Evolutionary conservation across 768 basidiomycete genomes (phyloP).

Genomic region (Filobasidium floriforme): DNA sequence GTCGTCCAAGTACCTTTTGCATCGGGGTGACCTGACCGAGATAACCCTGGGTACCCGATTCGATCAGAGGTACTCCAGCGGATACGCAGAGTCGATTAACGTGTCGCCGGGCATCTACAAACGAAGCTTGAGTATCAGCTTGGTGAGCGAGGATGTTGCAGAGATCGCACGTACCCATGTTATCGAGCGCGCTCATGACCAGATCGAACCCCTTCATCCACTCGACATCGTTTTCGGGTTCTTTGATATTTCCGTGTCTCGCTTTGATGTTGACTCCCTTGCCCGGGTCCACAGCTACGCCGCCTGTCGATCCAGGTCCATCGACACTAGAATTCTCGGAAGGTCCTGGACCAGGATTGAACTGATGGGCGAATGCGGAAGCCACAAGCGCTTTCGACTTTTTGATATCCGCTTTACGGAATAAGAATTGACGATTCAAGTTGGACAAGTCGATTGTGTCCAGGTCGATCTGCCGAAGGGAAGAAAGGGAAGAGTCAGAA

Average conservation of each 20-base stretch:
- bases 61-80: constrained; percentile 77
- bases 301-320: constrained; percentile 64
- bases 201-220: constrained; percentile 90
- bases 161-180: constrained; percentile 61
- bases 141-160: background rate
- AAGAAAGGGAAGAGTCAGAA: background rate
- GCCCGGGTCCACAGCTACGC: constrained; percentile 56
- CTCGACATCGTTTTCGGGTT: constrained; percentile 72
- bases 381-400: constrained; percentile 85
- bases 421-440: constrained; percentile 91
- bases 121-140: background rate
- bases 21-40: constrained; percentile 94
- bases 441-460: constrained; percentile 99
- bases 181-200: constrained; percentile 91
- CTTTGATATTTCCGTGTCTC: constrained; percentile 92
- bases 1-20: constrained; percentile 55
- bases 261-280: constrained; percentile 81
- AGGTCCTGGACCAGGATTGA: constrained; percentile 35
- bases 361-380: constrained; percentile 41
- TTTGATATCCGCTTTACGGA: constrained; percentile 93
- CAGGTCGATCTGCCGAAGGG: constrained; percentile 58
- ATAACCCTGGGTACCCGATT: constrained; percentile 94
- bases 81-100: constrained; percentile 98
- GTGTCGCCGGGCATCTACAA: constrained; percentile 77
- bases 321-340: background rate